These are phyloP conservation scores for Dioszegia aurantiaca DNA, from an alignment of 768 basidiomycete species.

Conservation along the genomic window DNA sequence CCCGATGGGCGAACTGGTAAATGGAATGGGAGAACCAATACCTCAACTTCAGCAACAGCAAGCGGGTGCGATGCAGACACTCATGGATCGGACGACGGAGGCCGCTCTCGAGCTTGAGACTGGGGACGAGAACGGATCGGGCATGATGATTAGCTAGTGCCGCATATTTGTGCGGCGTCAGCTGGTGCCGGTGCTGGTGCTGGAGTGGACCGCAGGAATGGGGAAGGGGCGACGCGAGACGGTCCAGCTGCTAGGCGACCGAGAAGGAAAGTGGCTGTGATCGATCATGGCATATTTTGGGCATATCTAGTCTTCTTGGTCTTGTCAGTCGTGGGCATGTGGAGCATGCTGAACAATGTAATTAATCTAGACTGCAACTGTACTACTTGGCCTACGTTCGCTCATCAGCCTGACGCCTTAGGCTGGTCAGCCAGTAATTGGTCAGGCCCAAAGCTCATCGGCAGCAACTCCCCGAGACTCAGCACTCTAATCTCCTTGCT, in stretches of 20 bases:
- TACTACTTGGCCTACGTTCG: not conserved
- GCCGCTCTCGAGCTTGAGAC: not conserved
- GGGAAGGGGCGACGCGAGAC: too few relatives aligned
- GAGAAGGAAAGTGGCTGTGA: not conserved
- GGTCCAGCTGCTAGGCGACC: too few relatives aligned
- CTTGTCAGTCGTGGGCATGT: too few relatives aligned
- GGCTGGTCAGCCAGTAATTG: constrained; percentile 50
- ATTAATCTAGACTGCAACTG: constrained; percentile 3
- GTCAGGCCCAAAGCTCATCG: constrained; percentile 84
- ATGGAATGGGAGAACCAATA: not conserved
- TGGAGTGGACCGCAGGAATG: too few relatives aligned
- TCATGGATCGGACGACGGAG: not conserved
- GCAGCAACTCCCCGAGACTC: constrained; percentile 71
- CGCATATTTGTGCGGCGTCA: too few relatives aligned
- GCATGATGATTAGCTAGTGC: not conserved
- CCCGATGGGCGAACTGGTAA: not conserved
- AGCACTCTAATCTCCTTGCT: constrained; percentile 51
- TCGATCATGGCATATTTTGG: not conserved
- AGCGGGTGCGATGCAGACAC: not conserved
- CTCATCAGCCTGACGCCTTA: too few relatives aligned
- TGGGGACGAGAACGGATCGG: not conserved
- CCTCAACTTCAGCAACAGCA: not conserved
- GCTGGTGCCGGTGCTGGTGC: too few relatives aligned
- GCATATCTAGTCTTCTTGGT: not conserved
- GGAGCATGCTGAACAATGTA: too few relatives aligned